phyloP scores from a whole-genome alignment of 2,329 filamentous ascomycete genomes.

The Claviceps monticola region DNA sequence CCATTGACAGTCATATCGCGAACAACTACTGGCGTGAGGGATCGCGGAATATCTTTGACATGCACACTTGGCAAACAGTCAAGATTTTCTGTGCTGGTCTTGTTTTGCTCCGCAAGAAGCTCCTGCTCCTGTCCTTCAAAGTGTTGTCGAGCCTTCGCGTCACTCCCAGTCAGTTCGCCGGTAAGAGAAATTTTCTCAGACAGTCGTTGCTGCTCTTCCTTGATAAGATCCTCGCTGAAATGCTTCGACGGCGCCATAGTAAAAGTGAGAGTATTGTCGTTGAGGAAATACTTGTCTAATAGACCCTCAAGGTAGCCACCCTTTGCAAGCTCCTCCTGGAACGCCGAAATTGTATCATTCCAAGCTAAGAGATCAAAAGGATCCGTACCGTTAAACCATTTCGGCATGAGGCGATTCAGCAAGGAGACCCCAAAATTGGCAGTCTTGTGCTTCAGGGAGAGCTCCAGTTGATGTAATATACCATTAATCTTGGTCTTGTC shows the following conservation, averaged over 20 bases:
- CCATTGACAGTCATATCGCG: conserved; percentile 52
- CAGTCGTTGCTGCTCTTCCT: conserved; percentile 66
- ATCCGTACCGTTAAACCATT: conserved; percentile 92
- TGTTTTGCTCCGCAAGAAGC: conserved; percentile 69
- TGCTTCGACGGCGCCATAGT: conserved; percentile 79
- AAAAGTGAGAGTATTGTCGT: conserved; percentile 76
- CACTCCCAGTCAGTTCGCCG: conserved; percentile 52
- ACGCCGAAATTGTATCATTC: conserved; percentile 76
- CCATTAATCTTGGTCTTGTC: conserved; percentile 85
- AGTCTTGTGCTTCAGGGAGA: conserved; percentile 92
- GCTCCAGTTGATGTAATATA: conserved; percentile 82
- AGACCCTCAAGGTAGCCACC: conserved; percentile 72
- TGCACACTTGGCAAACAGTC: conserved; percentile 79
- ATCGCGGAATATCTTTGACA: conserved; percentile 75
- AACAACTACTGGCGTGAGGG: conserved; percentile 46
- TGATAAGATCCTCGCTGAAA: conserved; percentile 59
- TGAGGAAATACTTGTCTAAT: conserved; percentile 80
- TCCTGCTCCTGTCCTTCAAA: conserved; percentile 69
- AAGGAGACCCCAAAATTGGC: conserved; percentile 87
- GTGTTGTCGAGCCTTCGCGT: conserved; percentile 55
- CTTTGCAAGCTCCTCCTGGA: conserved; percentile 62
- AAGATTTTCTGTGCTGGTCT: conserved; percentile 70
- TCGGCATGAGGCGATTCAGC: conserved; percentile 74
- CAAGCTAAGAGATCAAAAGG: conserved; percentile 84
- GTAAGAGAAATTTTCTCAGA: conserved; percentile 59